Evolutionary conservation across 805 yeast genomes (phyloP).

Genomic region (Candida nanaspora): DNA sequence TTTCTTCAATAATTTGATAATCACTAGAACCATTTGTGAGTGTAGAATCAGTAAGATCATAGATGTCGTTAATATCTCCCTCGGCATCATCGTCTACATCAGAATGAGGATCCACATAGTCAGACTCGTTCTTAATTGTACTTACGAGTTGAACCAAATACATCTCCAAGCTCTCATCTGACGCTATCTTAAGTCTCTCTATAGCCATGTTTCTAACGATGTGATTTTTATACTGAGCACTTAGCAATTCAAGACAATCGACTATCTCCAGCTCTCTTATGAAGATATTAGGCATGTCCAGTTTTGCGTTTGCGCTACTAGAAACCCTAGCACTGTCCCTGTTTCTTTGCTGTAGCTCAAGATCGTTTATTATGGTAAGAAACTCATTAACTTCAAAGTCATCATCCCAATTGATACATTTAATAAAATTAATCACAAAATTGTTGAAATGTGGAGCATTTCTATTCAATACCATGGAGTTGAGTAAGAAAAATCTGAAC

Average conservation of each 20-base stretch:
- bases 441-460: slow-evolving; percentile 28
- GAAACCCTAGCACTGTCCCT: neutral
- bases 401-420: slow-evolving; percentile 85
- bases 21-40: slow-evolving; percentile 24
- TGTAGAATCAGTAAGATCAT: slow-evolving; percentile 15
- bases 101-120: slow-evolving; percentile 16
- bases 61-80: slow-evolving; percentile 9
- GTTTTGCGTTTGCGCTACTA: neutral
- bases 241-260: slow-evolving; percentile 62
- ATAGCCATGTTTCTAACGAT: slow-evolving; percentile 85
- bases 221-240: slow-evolving; percentile 67
- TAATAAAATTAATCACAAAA: slow-evolving; percentile 56
- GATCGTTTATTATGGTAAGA: slow-evolving; percentile 31
- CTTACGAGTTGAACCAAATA: slow-evolving; percentile 87
- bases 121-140: slow-evolving; percentile 72
- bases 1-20: slow-evolving; percentile 23
- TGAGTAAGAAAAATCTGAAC: slow-evolving; percentile 73
- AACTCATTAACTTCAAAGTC: slow-evolving; percentile 76
- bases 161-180: slow-evolving; percentile 71
- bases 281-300: slow-evolving; percentile 17
- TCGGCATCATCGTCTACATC: slow-evolving; percentile 14
- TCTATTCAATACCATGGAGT: slow-evolving; percentile 33
- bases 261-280: slow-evolving; percentile 26
- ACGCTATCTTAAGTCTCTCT: slow-evolving; percentile 68
- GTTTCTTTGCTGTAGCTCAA: slow-evolving; percentile 10